Evolutionary conservation across 306 rosid genomes (phyloP), one percentile per base, ranked within the genome.

Genomic region (Betula pendula): DNA sequence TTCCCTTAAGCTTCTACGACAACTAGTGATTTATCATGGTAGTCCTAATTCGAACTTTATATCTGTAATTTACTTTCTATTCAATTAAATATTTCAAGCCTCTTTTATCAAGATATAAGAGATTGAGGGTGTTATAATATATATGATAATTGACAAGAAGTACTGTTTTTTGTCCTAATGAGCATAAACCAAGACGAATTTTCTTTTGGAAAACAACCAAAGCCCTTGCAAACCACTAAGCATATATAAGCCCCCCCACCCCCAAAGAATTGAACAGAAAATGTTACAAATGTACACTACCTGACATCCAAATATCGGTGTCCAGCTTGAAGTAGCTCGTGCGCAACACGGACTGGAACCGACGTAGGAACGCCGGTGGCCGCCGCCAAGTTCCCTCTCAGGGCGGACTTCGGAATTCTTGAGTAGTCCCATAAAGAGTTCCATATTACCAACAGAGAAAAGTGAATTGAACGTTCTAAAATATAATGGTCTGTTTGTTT

Each of bases 261-360:
- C 19, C n/a, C 53, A 49, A 19, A 68, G 55, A 56, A 27, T 47
- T 0, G 14, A 12, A 47, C 0, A 42, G 12, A 13, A 13, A 25
- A 52, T 31, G 13, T 27, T n/a, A 29, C 0, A 27, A 17, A 4
- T 10, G 25, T 43, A 42, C 27, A 6, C 19, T 75, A 85, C 98
- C 98, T 92, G n/a, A 95, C 97, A 77, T 92, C 99, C 82, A 95
- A 86, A 81, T 87, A 95, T 11, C 87, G 86, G 70, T 92, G 94
- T 17, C 99, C 98, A 53, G 99, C 99, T n/a, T 85, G 96, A 79
- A 87, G 84, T 76, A 95, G 97, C 74, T 92, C 97, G 38, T 83
- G 85, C 1, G 97, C 99, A 17, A 92, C 90, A 27, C 96, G 96
- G 71, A 95, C 93, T 0, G 97, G 97, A 63, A 92, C 97, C 2